phyloP scores from a whole-genome alignment of 176 grass and related monocot species.

The Cymbopogon citratus region DNA sequence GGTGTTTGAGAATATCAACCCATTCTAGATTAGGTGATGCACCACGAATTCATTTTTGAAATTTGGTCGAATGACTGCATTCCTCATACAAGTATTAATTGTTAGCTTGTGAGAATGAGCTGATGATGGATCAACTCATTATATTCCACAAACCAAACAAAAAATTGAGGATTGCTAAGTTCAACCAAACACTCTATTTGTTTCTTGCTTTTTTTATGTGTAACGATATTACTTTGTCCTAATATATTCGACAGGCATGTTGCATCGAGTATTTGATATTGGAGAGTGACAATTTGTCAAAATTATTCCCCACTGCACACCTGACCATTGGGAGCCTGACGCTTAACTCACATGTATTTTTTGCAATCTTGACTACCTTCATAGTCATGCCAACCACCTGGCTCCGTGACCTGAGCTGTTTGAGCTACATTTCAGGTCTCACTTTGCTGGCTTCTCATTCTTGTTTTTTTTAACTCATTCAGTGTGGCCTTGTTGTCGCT shows the following conservation, averaged over 20 bases:
- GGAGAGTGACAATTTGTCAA: conserved; percentile 82
- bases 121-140: neutral
- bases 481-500: neutral
- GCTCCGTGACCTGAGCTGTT: conserved; percentile 71
- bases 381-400: conserved; percentile 89
- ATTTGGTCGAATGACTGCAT: neutral
- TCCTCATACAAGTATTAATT: neutral
- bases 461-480: neutral
- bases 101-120: neutral
- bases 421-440: conserved; percentile 88
- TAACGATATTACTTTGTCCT: neutral
- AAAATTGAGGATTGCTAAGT: neutral
- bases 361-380: conserved; percentile 74
- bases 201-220: neutral
- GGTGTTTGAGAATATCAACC: neutral
- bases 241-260: conserved; percentile 56
- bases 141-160: neutral
- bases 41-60: neutral
- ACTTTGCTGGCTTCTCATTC: neutral
- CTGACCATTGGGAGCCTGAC: conserved; percentile 56
- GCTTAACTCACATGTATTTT: conserved; percentile 63
- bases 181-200: neutral
- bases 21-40: neutral
- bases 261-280: conserved; percentile 97
- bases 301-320: conserved; percentile 74